phyloP scores from a whole-genome alignment of 1,284 basidiomycete species.

The Termitomyces sp. region DNA sequence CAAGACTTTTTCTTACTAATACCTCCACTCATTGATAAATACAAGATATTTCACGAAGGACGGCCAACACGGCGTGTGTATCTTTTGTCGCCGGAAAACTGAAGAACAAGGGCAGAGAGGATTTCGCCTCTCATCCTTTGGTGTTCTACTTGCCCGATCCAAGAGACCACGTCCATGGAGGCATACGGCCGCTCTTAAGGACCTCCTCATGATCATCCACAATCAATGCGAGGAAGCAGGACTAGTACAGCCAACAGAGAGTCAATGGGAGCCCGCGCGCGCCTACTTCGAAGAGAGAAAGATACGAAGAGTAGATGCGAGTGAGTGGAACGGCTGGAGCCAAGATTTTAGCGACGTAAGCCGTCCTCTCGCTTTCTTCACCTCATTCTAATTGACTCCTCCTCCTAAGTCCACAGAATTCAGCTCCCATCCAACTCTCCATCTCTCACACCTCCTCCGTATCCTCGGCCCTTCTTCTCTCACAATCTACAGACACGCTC shows the following conservation, averaged over 20 bases:
- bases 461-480: conserved; percentile 72
- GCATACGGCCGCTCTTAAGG: conserved; percentile 59
- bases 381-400: background rate
- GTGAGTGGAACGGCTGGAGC: conserved; percentile 63
- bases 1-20: background rate
- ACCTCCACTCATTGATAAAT: conserved; percentile 1
- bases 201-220: conserved; percentile 53
- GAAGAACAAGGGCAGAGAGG: conserved; percentile 69
- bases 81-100: conserved; percentile 64
- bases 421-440: conserved; percentile 47
- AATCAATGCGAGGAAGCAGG: conserved; percentile 42
- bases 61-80: conserved; percentile 61
- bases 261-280: conserved; percentile 58
- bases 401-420: conserved; percentile 27
- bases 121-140: conserved; percentile 70
- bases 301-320: conserved; percentile 38
- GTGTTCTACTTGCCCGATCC: conserved; percentile 65
- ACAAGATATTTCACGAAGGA: conserved; percentile 68
- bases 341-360: conserved; percentile 52
- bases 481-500: conserved; percentile 72
- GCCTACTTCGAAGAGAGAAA: conserved; percentile 62
- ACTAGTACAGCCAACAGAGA: conserved; percentile 44
- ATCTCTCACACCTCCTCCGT: conserved; percentile 63
- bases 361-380: conserved; percentile 1
- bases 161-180: conserved; percentile 64